Evolutionary conservation across 169 alveolate species (phyloP).

Genomic region (Toxoplasma gondii): DNA sequence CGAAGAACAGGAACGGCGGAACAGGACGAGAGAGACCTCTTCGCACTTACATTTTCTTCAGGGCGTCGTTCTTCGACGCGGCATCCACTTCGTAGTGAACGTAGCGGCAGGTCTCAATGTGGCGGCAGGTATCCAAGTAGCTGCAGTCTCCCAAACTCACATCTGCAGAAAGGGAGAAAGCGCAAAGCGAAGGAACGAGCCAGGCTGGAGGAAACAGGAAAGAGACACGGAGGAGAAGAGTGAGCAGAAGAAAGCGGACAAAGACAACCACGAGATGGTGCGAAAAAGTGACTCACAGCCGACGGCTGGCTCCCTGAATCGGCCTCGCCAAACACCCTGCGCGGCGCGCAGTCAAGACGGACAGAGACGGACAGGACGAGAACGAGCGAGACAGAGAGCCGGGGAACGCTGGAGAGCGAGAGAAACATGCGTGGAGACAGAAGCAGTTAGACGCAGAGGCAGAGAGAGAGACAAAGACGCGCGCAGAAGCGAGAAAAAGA

Average conservation of each 20-base stretch:
- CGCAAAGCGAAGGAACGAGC: background rate
- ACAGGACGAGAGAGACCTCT: too few relatives aligned
- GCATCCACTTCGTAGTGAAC: constrained; percentile 91
- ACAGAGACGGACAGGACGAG: background rate
- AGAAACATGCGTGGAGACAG: background rate
- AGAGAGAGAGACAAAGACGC: background rate
- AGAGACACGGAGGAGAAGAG: background rate
- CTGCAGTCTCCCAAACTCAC: constrained; percentile 92
- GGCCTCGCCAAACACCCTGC: constrained; percentile 51
- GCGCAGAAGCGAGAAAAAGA: background rate
- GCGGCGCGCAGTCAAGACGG: background rate
- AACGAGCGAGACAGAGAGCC: too few relatives aligned
- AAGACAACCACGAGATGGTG: constrained; percentile 60
- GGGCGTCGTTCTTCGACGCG: constrained; percentile 44
- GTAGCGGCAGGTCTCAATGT: constrained; percentile 90
- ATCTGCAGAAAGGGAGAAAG: background rate
- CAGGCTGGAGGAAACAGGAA: background rate
- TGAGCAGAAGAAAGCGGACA: background rate
- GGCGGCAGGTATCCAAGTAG: constrained; percentile 94
- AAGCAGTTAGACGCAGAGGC: background rate
- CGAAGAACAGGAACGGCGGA: too few relatives aligned
- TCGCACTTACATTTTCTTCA: background rate
- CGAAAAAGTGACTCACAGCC: constrained; percentile 74
- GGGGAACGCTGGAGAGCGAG: background rate
- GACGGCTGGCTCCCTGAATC: constrained; percentile 61